Percentiles rank a stretch among this genome's conserved stretches.
Conservation (phyloP, 2,329 filamentous ascomycete species). For the Eutypa lata region DNA sequence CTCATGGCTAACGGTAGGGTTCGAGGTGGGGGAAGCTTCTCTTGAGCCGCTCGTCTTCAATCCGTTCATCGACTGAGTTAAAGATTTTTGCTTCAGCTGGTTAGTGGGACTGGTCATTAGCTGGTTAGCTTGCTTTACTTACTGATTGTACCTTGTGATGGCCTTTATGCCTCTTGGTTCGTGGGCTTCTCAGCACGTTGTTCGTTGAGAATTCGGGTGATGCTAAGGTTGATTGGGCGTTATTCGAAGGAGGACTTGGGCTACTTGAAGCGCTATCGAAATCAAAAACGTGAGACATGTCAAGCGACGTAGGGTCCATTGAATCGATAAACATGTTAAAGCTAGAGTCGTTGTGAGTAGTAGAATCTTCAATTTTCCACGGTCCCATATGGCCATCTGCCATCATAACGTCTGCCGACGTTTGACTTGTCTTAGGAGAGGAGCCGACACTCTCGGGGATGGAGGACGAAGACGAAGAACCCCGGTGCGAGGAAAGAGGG, state of each 20-base stretch:
- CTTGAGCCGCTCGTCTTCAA: conserved; percentile 45
- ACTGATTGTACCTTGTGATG: conserved; percentile 25
- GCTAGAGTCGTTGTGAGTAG: conserved; percentile 12
- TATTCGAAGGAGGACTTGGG: conserved; percentile 36
- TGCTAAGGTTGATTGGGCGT: conserved; percentile 14
- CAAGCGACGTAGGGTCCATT: conserved; percentile 16
- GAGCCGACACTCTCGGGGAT: conserved; percentile 22
- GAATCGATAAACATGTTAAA: conserved; percentile 18
- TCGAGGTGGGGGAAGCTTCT: conserved; percentile 54
- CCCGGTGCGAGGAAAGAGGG: conserved; percentile 21
- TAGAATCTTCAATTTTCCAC: conserved; percentile 16
- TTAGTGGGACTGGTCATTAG: conserved; percentile 20
- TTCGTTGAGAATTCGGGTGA: conserved; percentile 6
- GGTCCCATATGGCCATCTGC: conserved; percentile 16
- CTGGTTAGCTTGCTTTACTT: conserved; percentile 7
- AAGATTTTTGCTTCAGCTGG: conserved; percentile 44
- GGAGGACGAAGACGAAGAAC: conserved; percentile 29
- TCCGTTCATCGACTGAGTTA: conserved; percentile 49
- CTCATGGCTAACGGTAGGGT: conserved; percentile 48
- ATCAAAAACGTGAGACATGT: conserved; percentile 44
- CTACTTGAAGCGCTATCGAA: conserved; percentile 59
- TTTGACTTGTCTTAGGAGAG: conserved; percentile 25
- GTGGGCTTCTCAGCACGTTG: conserved; percentile 14
- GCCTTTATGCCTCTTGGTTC: conserved; percentile 24
- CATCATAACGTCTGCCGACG: conserved; percentile 24